phyloP scores from a whole-genome alignment of 2,329 filamentous ascomycete species.

The Aspergillus felis region DNA sequence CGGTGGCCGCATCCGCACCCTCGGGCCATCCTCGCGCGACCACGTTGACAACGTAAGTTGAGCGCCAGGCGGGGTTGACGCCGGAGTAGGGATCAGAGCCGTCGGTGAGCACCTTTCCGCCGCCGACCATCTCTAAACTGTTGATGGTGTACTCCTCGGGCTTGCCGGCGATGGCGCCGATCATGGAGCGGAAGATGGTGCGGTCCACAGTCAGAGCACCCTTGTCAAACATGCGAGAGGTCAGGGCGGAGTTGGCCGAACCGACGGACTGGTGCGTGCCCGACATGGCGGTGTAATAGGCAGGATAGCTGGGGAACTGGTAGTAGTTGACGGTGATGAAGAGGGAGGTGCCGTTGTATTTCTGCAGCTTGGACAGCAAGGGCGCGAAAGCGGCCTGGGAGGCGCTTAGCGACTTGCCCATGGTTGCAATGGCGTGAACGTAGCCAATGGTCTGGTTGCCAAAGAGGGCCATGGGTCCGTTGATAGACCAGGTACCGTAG shows the following conservation, averaged over 20 bases:
- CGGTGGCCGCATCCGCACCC: slow-evolving; percentile 6
- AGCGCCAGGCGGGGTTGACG: slow-evolving; percentile 52
- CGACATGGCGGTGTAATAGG: slow-evolving; percentile 25
- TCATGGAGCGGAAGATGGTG: slow-evolving; percentile 1
- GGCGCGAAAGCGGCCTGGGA: slow-evolving; percentile 4
- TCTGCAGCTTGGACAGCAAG: slow-evolving; percentile 3
- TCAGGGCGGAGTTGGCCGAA: slow-evolving; percentile 13
- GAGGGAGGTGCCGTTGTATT: slow-evolving; percentile 4
- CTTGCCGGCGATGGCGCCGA: slow-evolving; percentile 6
- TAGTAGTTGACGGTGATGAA: slow-evolving; percentile 15
- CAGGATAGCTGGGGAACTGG: slow-evolving; percentile 24
- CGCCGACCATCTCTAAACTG: slow-evolving; percentile 18
- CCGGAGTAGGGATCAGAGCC: slow-evolving; percentile 37
- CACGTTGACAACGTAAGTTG: slow-evolving; percentile 32
- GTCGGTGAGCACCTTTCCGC: slow-evolving; percentile 32
- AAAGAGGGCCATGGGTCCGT: neutral
- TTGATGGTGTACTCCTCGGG: slow-evolving; percentile 15
- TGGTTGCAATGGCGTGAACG: slow-evolving; percentile 10
- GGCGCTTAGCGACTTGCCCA: slow-evolving; percentile 8
- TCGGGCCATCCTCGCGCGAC: slow-evolving; percentile 19
- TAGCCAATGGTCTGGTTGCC: slow-evolving; percentile 6
- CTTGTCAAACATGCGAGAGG: slow-evolving; percentile 24
- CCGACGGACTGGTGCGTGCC: slow-evolving; percentile 22
- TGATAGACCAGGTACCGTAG: slow-evolving; percentile 7
- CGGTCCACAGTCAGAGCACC: slow-evolving; percentile 2